phyloP scores from a whole-genome alignment of 805 yeast species.

The Candida pseudofarinosa region DNA sequence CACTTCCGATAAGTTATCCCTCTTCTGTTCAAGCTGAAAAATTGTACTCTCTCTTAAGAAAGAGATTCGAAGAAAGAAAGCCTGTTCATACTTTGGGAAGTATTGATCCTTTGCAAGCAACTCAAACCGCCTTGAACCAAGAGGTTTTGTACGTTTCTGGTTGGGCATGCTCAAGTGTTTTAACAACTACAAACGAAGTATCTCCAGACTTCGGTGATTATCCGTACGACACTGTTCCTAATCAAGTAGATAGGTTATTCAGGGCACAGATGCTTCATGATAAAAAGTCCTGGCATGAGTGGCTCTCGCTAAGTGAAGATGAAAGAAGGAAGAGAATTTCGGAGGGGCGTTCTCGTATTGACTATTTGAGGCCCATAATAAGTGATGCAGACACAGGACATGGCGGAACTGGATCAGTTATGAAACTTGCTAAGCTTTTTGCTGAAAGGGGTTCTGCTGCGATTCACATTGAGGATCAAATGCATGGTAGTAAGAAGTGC shows the following conservation, averaged over 20 bases:
- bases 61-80: constrained; percentile 33
- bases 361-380: constrained; percentile 4
- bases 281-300: constrained; percentile 3
- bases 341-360: constrained; percentile 2
- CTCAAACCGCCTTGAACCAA: constrained; percentile 45
- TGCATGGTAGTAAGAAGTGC: constrained; percentile 4
- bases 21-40: constrained; percentile 53
- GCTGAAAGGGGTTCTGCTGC: constrained; percentile 6
- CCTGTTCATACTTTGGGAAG: constrained; percentile 59
- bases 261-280: constrained; percentile 5
- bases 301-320: constrained; percentile 1
- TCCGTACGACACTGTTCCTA: constrained; percentile 65
- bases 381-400: constrained; percentile 6
- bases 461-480: constrained; percentile 4
- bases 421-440: constrained; percentile 4
- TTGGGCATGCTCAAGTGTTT: constrained; percentile 40
- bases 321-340: constrained; percentile 3
- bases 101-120: constrained; percentile 59
- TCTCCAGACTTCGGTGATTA: constrained; percentile 67
- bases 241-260: constrained; percentile 3
- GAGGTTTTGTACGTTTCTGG: constrained; percentile 55
- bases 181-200: constrained; percentile 49
- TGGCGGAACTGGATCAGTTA: constrained; percentile 5
- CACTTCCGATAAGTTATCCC: constrained; percentile 34
- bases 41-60: constrained; percentile 41